Evolutionary conservation across 1,284 basidiomycete species (phyloP).

Genomic region (Volvariella surrecta): DNA sequence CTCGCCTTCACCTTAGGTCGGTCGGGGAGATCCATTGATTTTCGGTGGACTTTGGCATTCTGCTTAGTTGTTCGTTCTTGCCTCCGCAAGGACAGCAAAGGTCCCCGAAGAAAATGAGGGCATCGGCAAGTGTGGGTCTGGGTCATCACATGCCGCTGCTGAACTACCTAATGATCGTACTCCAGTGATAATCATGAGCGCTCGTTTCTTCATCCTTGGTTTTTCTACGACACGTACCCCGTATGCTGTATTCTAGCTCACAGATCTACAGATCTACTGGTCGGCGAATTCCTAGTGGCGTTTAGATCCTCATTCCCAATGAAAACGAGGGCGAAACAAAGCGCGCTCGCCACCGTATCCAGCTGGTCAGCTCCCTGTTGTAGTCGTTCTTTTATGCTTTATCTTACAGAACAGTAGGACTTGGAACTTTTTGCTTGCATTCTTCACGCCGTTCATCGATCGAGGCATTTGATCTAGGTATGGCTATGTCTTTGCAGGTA

Average conservation of each 20-base stretch:
- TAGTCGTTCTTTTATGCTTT: slow-evolving; percentile 1
- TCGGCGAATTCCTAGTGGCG: slow-evolving; percentile 28
- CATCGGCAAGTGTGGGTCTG: slow-evolving; percentile 43
- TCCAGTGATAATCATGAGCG: slow-evolving; percentile 68
- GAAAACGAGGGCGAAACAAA: slow-evolving; percentile 69
- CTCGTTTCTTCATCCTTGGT: slow-evolving; percentile 72
- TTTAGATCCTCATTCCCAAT: slow-evolving; percentile 78
- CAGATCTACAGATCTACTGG: background rate
- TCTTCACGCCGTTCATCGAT: slow-evolving; percentile 67
- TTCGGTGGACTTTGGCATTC: slow-evolving; percentile 68
- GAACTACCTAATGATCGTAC: background rate
- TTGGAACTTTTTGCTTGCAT: slow-evolving; percentile 71
- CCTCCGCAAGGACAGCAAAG: slow-evolving; percentile 62
- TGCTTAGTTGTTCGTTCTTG: slow-evolving; percentile 72
- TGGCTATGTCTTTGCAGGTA: slow-evolving; percentile 67
- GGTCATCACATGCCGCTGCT: background rate
- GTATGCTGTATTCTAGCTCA: slow-evolving; percentile 17
- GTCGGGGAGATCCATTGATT: slow-evolving; percentile 55
- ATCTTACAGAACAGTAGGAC: slow-evolving; percentile 27
- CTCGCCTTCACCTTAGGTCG: slow-evolving; percentile 31
- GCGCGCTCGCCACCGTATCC: slow-evolving; percentile 57
- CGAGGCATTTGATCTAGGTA: slow-evolving; percentile 52
- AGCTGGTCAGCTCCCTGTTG: slow-evolving; percentile 22
- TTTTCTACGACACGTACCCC: slow-evolving; percentile 74
- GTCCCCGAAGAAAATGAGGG: slow-evolving; percentile 37